These are phyloP conservation scores for Prillingera fragicola DNA, from an alignment of 1,284 basidiomycete genomes.

Conservation along the genomic window DNA sequence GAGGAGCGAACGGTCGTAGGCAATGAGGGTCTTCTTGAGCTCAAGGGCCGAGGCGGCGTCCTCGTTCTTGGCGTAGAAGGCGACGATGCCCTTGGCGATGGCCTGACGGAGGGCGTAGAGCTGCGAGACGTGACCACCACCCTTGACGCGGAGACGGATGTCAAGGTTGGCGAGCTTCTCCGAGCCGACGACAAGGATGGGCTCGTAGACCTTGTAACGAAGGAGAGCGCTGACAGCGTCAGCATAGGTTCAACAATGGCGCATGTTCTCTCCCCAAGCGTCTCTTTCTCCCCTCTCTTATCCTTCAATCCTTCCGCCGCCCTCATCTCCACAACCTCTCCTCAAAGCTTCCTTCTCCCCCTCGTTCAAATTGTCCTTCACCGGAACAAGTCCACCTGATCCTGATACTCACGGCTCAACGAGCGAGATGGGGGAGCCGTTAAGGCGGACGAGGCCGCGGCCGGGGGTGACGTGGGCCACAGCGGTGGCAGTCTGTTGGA, in stretches of 20 bases:
- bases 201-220: slow-evolving; percentile 98
- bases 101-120: slow-evolving; percentile 99
- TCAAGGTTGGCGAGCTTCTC: slow-evolving; percentile 80
- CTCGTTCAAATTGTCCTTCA: not conserved
- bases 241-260: not conserved
- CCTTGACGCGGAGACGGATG: slow-evolving; percentile 96
- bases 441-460: slow-evolving; percentile 94
- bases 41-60: slow-evolving; percentile 96
- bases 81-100: slow-evolving; percentile 95
- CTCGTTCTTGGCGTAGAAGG: slow-evolving; percentile 96
- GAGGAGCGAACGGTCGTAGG: slow-evolving; percentile 89
- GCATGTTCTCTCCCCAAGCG: not conserved
- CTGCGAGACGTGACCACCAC: slow-evolving; percentile 99
- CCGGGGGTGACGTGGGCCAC: slow-evolving; percentile 95
- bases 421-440: slow-evolving; percentile 93
- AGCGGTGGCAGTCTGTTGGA: slow-evolving; percentile 81
- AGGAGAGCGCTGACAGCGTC: slow-evolving; percentile 62
- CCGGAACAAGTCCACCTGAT: too few relatives aligned
- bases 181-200: slow-evolving; percentile 80
- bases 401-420: slow-evolving; percentile 61
- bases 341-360: not conserved
- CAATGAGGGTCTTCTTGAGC: slow-evolving; percentile 91
- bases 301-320: not conserved
- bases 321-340: not conserved
- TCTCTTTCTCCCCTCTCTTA: not conserved